Percentiles rank a stretch among this genome's conserved stretches.
Evolutionary conservation across 2,329 filamentous ascomycete genomes (phyloP).

Genomic region (Aphanoascus verrucosus): DNA sequence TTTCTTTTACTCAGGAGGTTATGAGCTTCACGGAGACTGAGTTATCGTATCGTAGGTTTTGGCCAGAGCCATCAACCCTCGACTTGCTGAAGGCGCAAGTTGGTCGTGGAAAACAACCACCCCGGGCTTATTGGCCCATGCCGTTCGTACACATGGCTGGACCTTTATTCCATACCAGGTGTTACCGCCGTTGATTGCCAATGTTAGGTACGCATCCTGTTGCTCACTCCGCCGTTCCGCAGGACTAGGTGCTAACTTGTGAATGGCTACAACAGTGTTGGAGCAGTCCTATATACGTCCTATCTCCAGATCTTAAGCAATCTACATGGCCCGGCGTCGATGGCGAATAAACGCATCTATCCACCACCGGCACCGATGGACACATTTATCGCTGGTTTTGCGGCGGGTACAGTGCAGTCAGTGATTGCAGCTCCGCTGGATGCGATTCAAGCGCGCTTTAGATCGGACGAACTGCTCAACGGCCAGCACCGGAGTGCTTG

Average conservation of each 20-base stretch:
- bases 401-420: slow-evolving; percentile 51
- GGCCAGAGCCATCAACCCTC: slow-evolving; percentile 52
- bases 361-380: slow-evolving; percentile 45
- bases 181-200: slow-evolving; percentile 52
- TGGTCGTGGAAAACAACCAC: slow-evolving; percentile 54
- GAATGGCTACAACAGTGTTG: slow-evolving; percentile 35
- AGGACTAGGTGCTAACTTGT: background rate
- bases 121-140: slow-evolving; percentile 50
- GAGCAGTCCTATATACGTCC: slow-evolving; percentile 52
- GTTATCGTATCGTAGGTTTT: slow-evolving; percentile 45
- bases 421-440: slow-evolving; percentile 53
- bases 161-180: slow-evolving; percentile 54
- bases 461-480: slow-evolving; percentile 48
- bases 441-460: slow-evolving; percentile 52
- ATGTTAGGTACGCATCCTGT: slow-evolving; percentile 41
- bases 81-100: slow-evolving; percentile 28
- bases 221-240: background rate
- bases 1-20: background rate
- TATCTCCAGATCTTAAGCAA: slow-evolving; percentile 51
- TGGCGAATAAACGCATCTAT: slow-evolving; percentile 48
- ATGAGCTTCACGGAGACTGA: background rate
- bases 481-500: slow-evolving; percentile 53
- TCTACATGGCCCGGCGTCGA: slow-evolving; percentile 48
- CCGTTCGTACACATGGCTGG: slow-evolving; percentile 53
- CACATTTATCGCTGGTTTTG: slow-evolving; percentile 50